Evolutionary conservation across 2,329 filamentous ascomycete genomes (phyloP), one percentile per base, ranked within the genome.

Genomic region (Colletotrichum sp.): DNA sequence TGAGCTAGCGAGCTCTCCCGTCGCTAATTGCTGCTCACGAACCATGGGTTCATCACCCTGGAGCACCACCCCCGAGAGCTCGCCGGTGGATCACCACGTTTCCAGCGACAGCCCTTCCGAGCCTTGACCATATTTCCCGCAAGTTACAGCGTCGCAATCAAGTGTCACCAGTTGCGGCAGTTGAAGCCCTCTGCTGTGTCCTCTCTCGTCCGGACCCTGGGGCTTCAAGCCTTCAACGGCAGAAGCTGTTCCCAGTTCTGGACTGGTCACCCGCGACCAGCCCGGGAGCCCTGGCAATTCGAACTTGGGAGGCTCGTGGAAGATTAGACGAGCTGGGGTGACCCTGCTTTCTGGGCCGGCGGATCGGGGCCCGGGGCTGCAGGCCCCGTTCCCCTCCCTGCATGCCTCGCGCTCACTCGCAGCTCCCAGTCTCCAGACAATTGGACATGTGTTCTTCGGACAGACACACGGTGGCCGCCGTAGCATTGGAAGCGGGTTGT

Each of bases 271-370:
- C 52, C 75, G 39, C 49, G 28, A 59, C 52, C 62, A 36, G 44
- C 57, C 70, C 52, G 49, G 64, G 70, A 70, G 68, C 70, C 68
- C 72, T 72, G 68, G 69, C 72, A 69, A 28, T 49, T 49, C 44
- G n/a, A 21, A 49, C 28, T 26, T 60, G 28, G 64, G 52, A 71
- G 44, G 55, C 64, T 64, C 68, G 21, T 77, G 59, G 74, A 77
- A 78, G 71, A 78, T 75, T 78, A 68, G 70, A 68, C 36, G 70
- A 65, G 64, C 76, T 39, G 49, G 76, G 76, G 75, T 59, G 62
- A 69, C 76, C 76, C 71, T 75, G 67, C 60, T 44, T 15, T 15
- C 44, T 68, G 71, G 76, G 64, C 62, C 68, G 24, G 65, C 69
- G 73, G 70, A 76, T 76, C 73, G 64, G 32, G 34, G 59, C 30